Base-by-base conservation (phyloP, 164 flowering plant genomes). In the Amborella trichopoda region DNA sequence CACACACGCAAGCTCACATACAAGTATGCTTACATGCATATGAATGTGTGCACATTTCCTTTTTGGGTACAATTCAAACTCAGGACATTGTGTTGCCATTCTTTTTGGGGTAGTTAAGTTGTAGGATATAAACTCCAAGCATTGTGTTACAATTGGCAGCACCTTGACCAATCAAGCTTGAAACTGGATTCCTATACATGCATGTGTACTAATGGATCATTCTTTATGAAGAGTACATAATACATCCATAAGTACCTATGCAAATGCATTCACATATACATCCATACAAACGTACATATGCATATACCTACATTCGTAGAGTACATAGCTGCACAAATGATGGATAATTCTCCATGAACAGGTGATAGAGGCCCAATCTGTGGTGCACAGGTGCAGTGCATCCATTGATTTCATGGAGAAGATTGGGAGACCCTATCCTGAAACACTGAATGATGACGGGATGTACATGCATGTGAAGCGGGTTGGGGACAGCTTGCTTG, bases 401-500 rank as follows among this genome's bases (percentile, higher is more conserved):
- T 48, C 33, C 0, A 56, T 89, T 16, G 78, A 82, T 56, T 89
- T 84, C 73, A 59, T 75, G 80, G 80, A 73, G 49, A 67, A 72
- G 24, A 49, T 26, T 27, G 12, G 32, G 17, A 59, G 28, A 57
- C 75, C 68, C 3, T 75, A 77, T 40, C 90, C 95, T 2, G 62
- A 68, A 3, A 69, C 71, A 8, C 53, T 73, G 6, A 84, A 89
- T 39, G 74, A 82, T 38, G 69, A 71, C 41, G 47, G 49, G 26
- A 40, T 80, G 68, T 80, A 76, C 28, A 64, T 68, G 50, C 89
- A 78, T 56, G 77, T 63, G 5, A 82, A 65, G 50, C 58, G 23
- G 18, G 74, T 75, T 5, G 81, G 78, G 26, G 74, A 65, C 25
- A 26, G 28, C 18, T 39, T 82, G 38, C 62, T 78, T 17, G 89